A percentile compares a stretch with the other conserved stretches of the same genome.
Evolutionary conservation across 2,329 filamentous ascomycete genomes (phyloP).

Genomic region (Sarocladium brachiariae): DNA sequence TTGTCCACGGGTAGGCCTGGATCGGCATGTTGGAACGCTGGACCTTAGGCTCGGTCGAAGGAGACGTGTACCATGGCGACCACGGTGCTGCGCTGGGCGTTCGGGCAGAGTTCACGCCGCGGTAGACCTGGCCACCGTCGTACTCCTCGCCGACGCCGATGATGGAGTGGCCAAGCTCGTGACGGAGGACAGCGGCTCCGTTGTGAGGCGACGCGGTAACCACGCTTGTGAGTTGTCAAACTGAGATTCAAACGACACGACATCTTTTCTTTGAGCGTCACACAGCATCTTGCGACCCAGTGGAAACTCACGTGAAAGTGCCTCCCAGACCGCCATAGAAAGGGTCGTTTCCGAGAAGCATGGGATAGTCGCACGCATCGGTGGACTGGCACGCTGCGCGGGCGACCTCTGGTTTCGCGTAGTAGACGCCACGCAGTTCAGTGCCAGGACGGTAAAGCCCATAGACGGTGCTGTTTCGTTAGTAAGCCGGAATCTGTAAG

Average conservation of each 20-base stretch:
- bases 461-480: constrained; percentile 21
- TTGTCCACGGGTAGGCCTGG: constrained; percentile 25
- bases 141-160: constrained; percentile 30
- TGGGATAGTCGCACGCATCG: constrained; percentile 23
- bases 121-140: constrained; percentile 21
- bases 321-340: constrained; percentile 24
- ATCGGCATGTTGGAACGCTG: constrained; percentile 24
- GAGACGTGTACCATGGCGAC: constrained; percentile 22
- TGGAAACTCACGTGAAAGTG: constrained; percentile 22
- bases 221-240: constrained; percentile 14
- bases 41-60: constrained; percentile 19
- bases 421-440: constrained; percentile 25
- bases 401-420: constrained; percentile 23
- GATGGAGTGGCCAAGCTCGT: constrained; percentile 25
- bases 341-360: constrained; percentile 24
- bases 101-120: constrained; percentile 21
- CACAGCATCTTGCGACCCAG: too few species aligned
- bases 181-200: constrained; percentile 22
- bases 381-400: constrained; percentile 23
- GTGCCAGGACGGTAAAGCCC: constrained; percentile 24
- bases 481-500: background rate
- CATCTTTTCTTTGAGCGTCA: too few species aligned
- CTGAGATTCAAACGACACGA: too few species aligned
- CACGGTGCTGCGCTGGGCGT: constrained; percentile 17
- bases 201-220: constrained; percentile 21